Conservation (phyloP, 1,284 basidiomycete species). For the Fomitopsis palustris region DNA sequence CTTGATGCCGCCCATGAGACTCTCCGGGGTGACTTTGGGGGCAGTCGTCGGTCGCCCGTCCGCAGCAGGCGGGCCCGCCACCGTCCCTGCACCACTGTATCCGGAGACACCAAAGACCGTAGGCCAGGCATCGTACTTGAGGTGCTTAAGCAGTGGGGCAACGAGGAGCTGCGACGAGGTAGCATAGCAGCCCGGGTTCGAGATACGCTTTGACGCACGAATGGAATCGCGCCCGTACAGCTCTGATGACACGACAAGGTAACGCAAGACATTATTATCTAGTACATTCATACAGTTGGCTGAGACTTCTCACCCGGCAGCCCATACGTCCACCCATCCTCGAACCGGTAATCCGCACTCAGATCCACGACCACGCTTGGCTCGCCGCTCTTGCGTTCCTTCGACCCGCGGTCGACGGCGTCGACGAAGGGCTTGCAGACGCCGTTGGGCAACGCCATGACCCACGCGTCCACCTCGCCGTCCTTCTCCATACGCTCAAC, state of each 20-base stretch:
- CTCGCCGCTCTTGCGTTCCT: conserved; percentile 47
- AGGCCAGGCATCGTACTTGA: conserved; percentile 66
- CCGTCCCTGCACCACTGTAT: conserved; percentile 93
- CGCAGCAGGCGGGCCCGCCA: conserved; percentile 59
- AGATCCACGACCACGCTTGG: conserved; percentile 86
- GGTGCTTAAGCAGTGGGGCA: conserved; percentile 80
- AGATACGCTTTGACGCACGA: conserved; percentile 77
- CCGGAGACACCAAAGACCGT: conserved; percentile 94
- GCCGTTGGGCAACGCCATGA: conserved; percentile 98
- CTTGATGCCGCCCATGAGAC: conserved; percentile 72
- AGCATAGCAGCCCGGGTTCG: conserved; percentile 97
- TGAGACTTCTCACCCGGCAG: conserved; percentile 87
- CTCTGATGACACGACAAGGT: conserved; percentile 50
- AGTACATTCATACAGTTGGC: conserved; percentile 25
- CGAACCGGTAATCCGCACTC: conserved; percentile 94
- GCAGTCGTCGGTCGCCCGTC: conserved; percentile 73
- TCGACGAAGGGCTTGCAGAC: conserved; percentile 97
- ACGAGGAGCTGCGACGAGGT: conserved; percentile 91
- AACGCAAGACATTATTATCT: conserved; percentile 26
- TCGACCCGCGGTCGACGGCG: conserved; percentile 79
- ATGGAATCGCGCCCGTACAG: conserved; percentile 80
- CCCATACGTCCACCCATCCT: conserved; percentile 94
- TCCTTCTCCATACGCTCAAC: conserved; percentile 85
- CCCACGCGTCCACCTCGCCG: conserved; percentile 92
- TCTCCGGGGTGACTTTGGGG: conserved; percentile 82